phyloP scores from a whole-genome alignment of 495 filamentous ascomycete genomes.

The Penicillium longicatenatum region DNA sequence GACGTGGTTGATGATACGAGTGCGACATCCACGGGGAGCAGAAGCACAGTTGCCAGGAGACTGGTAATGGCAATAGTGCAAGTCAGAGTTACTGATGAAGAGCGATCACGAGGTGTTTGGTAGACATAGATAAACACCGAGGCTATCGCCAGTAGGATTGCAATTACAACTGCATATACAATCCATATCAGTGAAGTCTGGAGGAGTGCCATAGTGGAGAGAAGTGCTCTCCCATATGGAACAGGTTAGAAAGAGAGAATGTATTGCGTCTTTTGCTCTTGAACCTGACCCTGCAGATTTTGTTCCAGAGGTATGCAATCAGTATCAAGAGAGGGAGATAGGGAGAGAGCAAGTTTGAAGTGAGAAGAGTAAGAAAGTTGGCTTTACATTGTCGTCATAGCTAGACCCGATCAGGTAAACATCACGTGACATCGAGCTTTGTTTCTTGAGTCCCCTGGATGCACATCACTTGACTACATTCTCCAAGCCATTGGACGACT shows the following conservation, averaged over 20 bases:
- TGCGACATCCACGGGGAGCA: conserved; percentile 94
- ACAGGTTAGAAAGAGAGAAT: neutral
- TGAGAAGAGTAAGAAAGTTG: neutral
- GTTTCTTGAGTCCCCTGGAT: conserved; percentile 17
- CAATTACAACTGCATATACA: conserved; percentile 80
- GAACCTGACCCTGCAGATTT: neutral
- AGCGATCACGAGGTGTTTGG: conserved; percentile 85
- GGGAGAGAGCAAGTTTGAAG: neutral
- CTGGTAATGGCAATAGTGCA: conserved; percentile 83
- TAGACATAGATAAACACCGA: conserved; percentile 83
- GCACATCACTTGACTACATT: neutral
- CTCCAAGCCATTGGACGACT: neutral
- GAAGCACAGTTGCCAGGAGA: conserved; percentile 86
- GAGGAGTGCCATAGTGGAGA: conserved; percentile 63
- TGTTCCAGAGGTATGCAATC: too few relatives aligned
- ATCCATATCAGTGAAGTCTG: conserved; percentile 89
- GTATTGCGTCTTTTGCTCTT: neutral
- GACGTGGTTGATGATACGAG: conserved; percentile 86
- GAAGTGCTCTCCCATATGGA: conserved; percentile 15
- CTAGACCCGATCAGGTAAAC: conserved; percentile 13
- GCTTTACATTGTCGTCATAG: conserved; percentile 22
- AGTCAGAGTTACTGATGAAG: conserved; percentile 74
- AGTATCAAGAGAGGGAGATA: neutral
- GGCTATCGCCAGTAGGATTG: conserved; percentile 67
- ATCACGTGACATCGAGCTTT: conserved; percentile 16